Evolutionary conservation across 2,329 filamentous ascomycete species (phyloP), one percentile per base, ranked within the genome.

Genomic region (Aspergillus ruber): DNA sequence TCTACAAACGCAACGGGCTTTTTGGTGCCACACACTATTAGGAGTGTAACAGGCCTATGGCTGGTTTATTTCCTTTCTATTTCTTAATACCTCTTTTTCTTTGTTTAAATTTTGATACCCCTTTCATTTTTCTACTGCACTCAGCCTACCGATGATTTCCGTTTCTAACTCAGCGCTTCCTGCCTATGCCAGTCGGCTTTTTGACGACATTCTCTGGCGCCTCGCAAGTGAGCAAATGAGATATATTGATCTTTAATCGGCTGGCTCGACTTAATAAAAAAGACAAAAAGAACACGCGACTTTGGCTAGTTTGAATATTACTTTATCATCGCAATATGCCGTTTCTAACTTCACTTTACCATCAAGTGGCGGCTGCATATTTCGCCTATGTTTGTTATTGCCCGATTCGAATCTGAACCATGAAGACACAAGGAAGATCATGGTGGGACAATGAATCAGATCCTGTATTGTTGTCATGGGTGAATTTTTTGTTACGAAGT

Each of bases 401-500:
- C 17, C 10, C 15, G 4, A 49, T 49, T 51, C 49, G 50, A 50
- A 53, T 49, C 51, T 51, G 53, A 46, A 56, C 38, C 15, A 51
- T 25, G 46, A 20, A 41, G 42, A 43, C 41, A 36, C 46, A 47
- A 23, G 42, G 29, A 45, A 42, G 42, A 39, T 27, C 12, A 50
- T 50, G 36, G 46, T 45, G 45, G 45, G 44, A 43, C 33, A 55
- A 42, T 44, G 47, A 47, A 44, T 42, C 50, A 46, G 36, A 20
- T 39, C 21, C 36, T 39, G 4, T 20, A 15, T 36, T n/a, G 9
- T 36, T 39, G 50, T 5, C 25, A 43, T 47, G 47, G 51, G 50
- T 20, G 55, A 51, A 53, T 47, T 53, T 53, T 56, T 49, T 33
- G 38, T 52, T 53, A 47, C 51, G 52, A 52, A 52, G 46, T 45